Percentiles rank a stretch among this genome's conserved stretches.
phyloP scores from a whole-genome alignment of 2,329 filamentous ascomycete species.

The Lasiodiplodia citricola region DNA sequence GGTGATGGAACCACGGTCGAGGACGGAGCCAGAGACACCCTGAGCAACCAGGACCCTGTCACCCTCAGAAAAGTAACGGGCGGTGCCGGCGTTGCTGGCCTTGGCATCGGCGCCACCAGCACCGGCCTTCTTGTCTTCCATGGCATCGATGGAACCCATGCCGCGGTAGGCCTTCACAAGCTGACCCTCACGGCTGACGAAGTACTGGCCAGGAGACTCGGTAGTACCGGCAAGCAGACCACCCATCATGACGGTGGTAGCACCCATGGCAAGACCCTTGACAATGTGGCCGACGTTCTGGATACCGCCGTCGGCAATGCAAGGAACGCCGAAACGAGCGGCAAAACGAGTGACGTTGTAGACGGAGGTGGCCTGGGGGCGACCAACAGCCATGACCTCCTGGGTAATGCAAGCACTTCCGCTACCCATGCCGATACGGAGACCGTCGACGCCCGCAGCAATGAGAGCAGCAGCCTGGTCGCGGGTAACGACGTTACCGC shows the following conservation, averaged over 20 bases:
- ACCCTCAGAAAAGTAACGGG: conserved; percentile 97
- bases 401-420: conserved; percentile 98
- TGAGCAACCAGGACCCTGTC: conserved; percentile 94
- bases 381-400: conserved; percentile 98
- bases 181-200: conserved; percentile 94
- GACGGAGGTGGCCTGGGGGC: conserved; percentile 92
- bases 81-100: conserved; percentile 88
- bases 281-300: conserved; percentile 99
- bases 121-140: conserved; percentile 98
- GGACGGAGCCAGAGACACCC: conserved; percentile 87
- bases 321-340: conserved; percentile 91
- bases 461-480: conserved; percentile 94
- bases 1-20: conserved; percentile 82
- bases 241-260: conserved; percentile 98
- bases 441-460: conserved; percentile 90
- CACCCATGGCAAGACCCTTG: conserved; percentile 93
- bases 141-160: conserved; percentile 98
- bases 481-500: conserved; percentile 96
- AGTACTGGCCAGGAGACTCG: conserved; percentile 95
- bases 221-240: conserved; percentile 96
- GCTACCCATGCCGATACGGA: conserved; percentile 98
- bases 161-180: conserved; percentile 99
- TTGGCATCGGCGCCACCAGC: conserved; percentile 71
- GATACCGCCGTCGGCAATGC: conserved; percentile 96
- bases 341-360: conserved; percentile 90